phyloP scores from a whole-genome alignment of 2,329 filamentous ascomycete genomes.

The Cladosporium sp. region DNA sequence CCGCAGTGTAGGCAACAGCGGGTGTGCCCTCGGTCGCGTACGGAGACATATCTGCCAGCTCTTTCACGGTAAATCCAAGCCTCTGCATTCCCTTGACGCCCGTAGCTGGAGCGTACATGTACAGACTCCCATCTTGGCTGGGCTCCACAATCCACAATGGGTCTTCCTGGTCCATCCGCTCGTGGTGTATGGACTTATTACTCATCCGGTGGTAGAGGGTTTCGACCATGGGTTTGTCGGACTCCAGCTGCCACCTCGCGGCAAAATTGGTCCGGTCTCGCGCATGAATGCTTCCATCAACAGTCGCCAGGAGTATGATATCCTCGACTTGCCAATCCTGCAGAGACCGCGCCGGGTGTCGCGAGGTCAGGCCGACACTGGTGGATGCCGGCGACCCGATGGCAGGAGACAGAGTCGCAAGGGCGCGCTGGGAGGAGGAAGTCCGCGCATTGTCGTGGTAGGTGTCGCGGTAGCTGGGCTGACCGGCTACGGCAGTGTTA shows the following conservation, averaged over 20 bases:
- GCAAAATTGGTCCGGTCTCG: constrained; percentile 81
- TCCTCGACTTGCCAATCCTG: constrained; percentile 99
- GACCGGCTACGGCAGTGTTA: constrained; percentile 20
- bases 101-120: constrained; percentile 71
- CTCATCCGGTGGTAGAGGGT: constrained; percentile 69
- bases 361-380: constrained; percentile 63
- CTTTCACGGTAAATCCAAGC: constrained; percentile 73
- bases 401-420: constrained; percentile 90
- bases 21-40: constrained; percentile 66
- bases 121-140: constrained; percentile 77
- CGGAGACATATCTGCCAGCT: constrained; percentile 72
- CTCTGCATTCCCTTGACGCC: constrained; percentile 54
- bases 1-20: constrained; percentile 80
- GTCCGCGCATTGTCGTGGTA: constrained; percentile 27
- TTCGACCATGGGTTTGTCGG: constrained; percentile 83
- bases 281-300: constrained; percentile 94
- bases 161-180: constrained; percentile 66
- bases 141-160: constrained; percentile 96
- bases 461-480: constrained; percentile 25
- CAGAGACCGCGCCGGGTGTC: constrained; percentile 91
- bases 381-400: constrained; percentile 49
- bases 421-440: constrained; percentile 74
- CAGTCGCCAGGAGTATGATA: constrained; percentile 99
- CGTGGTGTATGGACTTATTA: constrained; percentile 59
- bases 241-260: constrained; percentile 78